Conservation (phyloP, 2,329 filamentous ascomycete genomes). For the Scytalidium lignicola region DNA sequence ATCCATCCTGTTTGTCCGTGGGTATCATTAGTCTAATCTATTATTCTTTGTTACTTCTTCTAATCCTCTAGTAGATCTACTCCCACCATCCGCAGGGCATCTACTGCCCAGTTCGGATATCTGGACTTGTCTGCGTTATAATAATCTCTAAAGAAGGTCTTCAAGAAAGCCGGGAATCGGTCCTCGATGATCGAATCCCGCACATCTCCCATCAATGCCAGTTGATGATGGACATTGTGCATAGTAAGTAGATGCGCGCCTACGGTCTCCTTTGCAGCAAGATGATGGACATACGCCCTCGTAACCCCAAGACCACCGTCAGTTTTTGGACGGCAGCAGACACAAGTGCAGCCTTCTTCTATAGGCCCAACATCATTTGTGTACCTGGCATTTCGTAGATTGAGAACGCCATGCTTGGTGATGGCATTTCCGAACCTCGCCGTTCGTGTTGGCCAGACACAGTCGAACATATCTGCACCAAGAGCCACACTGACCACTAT, state of each 20-base stretch:
- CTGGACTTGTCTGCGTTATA: constrained; percentile 58
- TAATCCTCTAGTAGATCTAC: constrained; percentile 57
- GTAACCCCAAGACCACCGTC: constrained; percentile 77
- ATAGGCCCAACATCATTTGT: constrained; percentile 78
- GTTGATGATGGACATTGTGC: constrained; percentile 91
- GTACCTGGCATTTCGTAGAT: constrained; percentile 72
- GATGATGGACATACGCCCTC: constrained; percentile 84
- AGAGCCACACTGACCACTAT: constrained; percentile 88
- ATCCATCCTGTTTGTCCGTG: not conserved
- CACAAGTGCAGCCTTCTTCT: constrained; percentile 76
- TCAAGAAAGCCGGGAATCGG: constrained; percentile 71
- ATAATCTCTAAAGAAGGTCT: constrained; percentile 68
- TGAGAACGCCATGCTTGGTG: constrained; percentile 74
- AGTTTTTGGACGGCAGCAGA: constrained; percentile 59
- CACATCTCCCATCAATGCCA: constrained; percentile 73
- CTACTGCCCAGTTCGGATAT: constrained; percentile 81
- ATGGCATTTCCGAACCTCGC: constrained; percentile 95
- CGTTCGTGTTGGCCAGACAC: constrained; percentile 95
- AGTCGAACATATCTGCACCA: constrained; percentile 99
- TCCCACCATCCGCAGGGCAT: constrained; percentile 71
- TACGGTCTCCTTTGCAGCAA: constrained; percentile 89
- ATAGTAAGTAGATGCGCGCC: constrained; percentile 81
- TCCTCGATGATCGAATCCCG: constrained; percentile 78
- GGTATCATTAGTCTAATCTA: not conserved
- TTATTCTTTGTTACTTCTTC: not conserved